Base-by-base conservation (phyloP, 2,329 filamentous ascomycete genomes). In the Plenodomus biglobosus region DNA sequence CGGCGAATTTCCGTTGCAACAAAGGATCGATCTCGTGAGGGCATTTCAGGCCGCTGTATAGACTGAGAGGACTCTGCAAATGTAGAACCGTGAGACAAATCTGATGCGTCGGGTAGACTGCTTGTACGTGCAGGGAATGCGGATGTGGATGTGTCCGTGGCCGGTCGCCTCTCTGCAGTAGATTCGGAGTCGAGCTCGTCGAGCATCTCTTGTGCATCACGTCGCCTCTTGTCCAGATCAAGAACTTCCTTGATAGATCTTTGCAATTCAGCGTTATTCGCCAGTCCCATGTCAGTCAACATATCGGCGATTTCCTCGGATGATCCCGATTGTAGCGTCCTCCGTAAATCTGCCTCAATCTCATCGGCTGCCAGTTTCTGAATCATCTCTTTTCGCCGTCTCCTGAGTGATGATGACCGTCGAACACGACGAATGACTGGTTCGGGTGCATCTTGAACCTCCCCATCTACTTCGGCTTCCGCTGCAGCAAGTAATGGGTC, bases 1-100 rank as follows among this genome's bases (percentile, higher is more conserved):
- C 77, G 72, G 42, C 73, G 75, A 36, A 80, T 77, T 41, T 75
- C 73, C 3, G 75, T 74, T 3, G 77, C 78, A 48, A 75, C 67
- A 27, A 72, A 78, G 2, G 75, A 73, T 15, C 66, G 69, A 42
- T 76, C 74, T 48, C 77, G 68, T 15, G 68, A 59, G 20, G 76
- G 76, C 73, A 80, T 75, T n/a, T 65, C 68, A 11, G 78, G 78
- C 59, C 77, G 59, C 18, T 62, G 62, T 4, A 42, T 56, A 24
- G 59, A 52, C 8, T 39, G 48, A 18, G 56, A 48, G 2, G 55
- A 51, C 21, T 55, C 58, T 7, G 48, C 38, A 18, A 43, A 47
- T 27, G 19, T 13, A 7, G 22, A 11, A 42, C 53, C 45, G 32
- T 36, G 21, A 34, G 32, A 16, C 8, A 42, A 44, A 40, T 40